A percentile compares a stretch with the other conserved stretches of the same genome.
phyloP scores from a whole-genome alignment of 352 stramenopile species.

The Globisporangium perplexum region DNA sequence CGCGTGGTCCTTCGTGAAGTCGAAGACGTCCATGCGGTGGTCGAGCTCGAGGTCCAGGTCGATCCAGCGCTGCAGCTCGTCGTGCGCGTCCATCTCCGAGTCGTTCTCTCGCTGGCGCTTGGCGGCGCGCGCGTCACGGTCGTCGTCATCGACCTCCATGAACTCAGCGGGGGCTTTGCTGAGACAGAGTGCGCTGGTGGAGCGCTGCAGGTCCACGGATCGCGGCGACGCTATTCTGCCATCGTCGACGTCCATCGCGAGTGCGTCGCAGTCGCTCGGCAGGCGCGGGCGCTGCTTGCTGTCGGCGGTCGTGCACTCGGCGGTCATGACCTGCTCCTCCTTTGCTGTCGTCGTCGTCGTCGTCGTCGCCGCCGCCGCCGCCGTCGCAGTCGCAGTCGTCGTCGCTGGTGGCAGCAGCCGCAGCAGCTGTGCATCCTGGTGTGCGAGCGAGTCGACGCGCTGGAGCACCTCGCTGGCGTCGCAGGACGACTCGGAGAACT shows the following conservation, averaged over 20 bases:
- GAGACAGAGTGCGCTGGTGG: neutral
- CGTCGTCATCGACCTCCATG: slow-evolving; percentile 4
- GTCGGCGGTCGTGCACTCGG: slow-evolving; percentile 4
- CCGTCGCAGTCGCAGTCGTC: slow-evolving; percentile 21
- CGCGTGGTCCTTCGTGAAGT: slow-evolving; percentile 23
- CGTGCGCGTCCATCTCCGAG: slow-evolving; percentile 33
- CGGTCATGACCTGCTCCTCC: slow-evolving; percentile 6
- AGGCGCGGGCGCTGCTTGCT: slow-evolving; percentile 16
- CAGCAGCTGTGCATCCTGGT: slow-evolving; percentile 51
- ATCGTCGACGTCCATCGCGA: slow-evolving; percentile 15
- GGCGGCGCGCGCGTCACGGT: slow-evolving; percentile 5
- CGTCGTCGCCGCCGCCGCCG: slow-evolving; percentile 14
- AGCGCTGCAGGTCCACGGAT: slow-evolving; percentile 11
- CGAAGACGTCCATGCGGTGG: slow-evolving; percentile 51
- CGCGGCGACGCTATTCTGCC: slow-evolving; percentile 12
- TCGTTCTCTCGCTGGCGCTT: slow-evolving; percentile 16
- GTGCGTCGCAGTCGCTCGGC: neutral
- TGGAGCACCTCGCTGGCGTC: slow-evolving; percentile 55
- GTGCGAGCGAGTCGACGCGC: slow-evolving; percentile 59
- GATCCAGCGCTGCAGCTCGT: slow-evolving; percentile 61
- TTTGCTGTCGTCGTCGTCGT: slow-evolving; percentile 18
- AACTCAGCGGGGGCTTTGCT: slow-evolving; percentile 1
- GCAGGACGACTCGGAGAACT: slow-evolving; percentile 64
- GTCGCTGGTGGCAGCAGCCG: slow-evolving; percentile 38
- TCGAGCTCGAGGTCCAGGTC: slow-evolving; percentile 54